Conservation (phyloP, 495 filamentous ascomycete species). For the Penicillium waksmanii region DNA sequence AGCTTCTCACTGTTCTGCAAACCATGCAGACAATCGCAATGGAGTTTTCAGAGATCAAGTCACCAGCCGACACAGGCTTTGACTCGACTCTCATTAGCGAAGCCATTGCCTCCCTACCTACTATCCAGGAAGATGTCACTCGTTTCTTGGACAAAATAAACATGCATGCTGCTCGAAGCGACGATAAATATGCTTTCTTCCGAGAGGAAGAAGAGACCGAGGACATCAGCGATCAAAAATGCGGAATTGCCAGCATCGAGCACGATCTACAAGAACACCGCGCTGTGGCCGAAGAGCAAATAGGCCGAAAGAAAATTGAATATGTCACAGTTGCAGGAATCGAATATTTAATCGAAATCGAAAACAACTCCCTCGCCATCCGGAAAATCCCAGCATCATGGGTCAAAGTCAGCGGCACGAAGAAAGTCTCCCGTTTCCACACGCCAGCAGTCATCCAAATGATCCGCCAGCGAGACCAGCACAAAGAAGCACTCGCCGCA, state of each 20-base stretch:
- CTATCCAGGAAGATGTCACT: slow-evolving; percentile 69
- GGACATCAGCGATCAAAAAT: slow-evolving; percentile 80
- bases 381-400: slow-evolving; percentile 91
- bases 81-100: slow-evolving; percentile 68
- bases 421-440: slow-evolving; percentile 91
- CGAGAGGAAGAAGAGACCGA: slow-evolving; percentile 83
- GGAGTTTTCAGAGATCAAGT: slow-evolving; percentile 69
- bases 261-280: slow-evolving; percentile 81
- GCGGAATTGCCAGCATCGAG: slow-evolving; percentile 91
- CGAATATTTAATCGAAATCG: slow-evolving; percentile 91
- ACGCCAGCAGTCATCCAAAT: slow-evolving; percentile 84
- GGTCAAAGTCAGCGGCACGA: slow-evolving; percentile 92
- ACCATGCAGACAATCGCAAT: slow-evolving; percentile 78
- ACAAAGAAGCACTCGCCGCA: slow-evolving; percentile 88
- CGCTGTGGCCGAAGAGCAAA: slow-evolving; percentile 65
- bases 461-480: slow-evolving; percentile 88
- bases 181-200: slow-evolving; percentile 96
- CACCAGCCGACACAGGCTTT: slow-evolving; percentile 72
- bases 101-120: slow-evolving; percentile 76
- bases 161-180: slow-evolving; percentile 74
- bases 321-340: slow-evolving; percentile 87
- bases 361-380: slow-evolving; percentile 69
- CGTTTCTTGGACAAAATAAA: slow-evolving; percentile 85
- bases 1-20: slow-evolving; percentile 84
- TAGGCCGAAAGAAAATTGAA: slow-evolving; percentile 68